phyloP scores from a whole-genome alignment of 2,329 filamentous ascomycete genomes.

The Aureobasidium sp. region DNA sequence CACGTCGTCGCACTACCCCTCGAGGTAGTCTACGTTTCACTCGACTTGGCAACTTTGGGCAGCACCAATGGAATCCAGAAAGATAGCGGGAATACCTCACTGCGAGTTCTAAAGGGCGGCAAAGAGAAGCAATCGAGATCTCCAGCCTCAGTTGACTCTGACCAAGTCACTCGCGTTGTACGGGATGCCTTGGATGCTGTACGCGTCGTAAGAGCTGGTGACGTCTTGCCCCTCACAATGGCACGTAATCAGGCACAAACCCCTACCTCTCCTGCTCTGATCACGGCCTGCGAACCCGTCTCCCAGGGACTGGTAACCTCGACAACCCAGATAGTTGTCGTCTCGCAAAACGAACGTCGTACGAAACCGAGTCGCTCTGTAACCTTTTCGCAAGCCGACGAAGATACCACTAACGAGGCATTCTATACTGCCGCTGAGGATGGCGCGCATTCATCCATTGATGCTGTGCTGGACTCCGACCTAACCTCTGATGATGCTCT shows the following conservation, averaged over 20 bases:
- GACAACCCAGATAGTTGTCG: conserved; percentile 76
- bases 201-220: conserved; percentile 74
- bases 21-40: conserved; percentile 77
- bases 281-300: conserved; percentile 90
- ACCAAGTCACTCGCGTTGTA: conserved; percentile 1
- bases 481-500: conserved; percentile 31
- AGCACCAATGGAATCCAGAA: conserved; percentile 77
- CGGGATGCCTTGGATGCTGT: conserved; percentile 40
- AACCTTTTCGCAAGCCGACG: conserved; percentile 48
- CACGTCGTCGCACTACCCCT: conserved; percentile 74
- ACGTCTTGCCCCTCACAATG: conserved; percentile 72
- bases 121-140: neutral
- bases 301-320: conserved; percentile 75
- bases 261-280: conserved; percentile 74
- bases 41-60: conserved; percentile 73
- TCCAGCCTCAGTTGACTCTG: neutral
- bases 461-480: conserved; percentile 24
- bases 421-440: conserved; percentile 93
- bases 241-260: conserved; percentile 80
- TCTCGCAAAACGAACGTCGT: conserved; percentile 42
- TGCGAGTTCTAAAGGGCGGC: conserved; percentile 28
- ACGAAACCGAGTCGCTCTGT: conserved; percentile 39
- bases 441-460: conserved; percentile 21
- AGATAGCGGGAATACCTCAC: conserved; percentile 67
- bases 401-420: conserved; percentile 81